Percentiles rank a stretch among this genome's conserved stretches.
phyloP scores from a whole-genome alignment of 2,329 filamentous ascomycete species.

The Curvularia sp. region DNA sequence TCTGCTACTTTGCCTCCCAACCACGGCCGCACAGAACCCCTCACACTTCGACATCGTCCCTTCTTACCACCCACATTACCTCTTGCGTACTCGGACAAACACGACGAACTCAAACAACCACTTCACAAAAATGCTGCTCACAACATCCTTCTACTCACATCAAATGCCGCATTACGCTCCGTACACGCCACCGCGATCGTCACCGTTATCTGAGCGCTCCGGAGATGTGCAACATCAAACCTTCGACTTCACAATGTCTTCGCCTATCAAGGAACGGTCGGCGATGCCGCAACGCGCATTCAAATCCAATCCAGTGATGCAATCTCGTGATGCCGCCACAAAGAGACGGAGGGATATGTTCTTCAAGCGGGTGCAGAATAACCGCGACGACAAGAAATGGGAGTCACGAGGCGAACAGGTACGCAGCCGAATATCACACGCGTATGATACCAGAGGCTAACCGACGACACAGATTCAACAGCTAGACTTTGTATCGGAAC shows the following conservation, averaged over 20 bases:
- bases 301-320: conserved; percentile 69
- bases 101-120: background rate
- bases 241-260: conserved; percentile 42
- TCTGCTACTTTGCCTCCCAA: background rate
- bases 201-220: conserved; percentile 56
- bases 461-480: conserved; percentile 53
- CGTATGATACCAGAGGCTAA: conserved; percentile 9
- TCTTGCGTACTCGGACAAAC: conserved; percentile 1
- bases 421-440: conserved; percentile 6
- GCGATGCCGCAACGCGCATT: conserved; percentile 49
- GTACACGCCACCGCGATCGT: conserved; percentile 48
- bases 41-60: conserved; percentile 10
- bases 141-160: conserved; percentile 34
- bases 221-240: conserved; percentile 44
- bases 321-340: conserved; percentile 66
- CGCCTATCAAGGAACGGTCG: conserved; percentile 29
- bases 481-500: conserved; percentile 55
- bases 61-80: background rate
- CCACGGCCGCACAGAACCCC: conserved; percentile 33
- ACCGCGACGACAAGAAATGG: conserved; percentile 57
- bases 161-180: conserved; percentile 36
- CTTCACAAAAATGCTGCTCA: conserved; percentile 38
- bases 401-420: conserved; percentile 57
- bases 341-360: conserved; percentile 73
- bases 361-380: conserved; percentile 63